Conservation (phyloP, 2,329 filamentous ascomycete species). For the Aspergillus alliaceus region DNA sequence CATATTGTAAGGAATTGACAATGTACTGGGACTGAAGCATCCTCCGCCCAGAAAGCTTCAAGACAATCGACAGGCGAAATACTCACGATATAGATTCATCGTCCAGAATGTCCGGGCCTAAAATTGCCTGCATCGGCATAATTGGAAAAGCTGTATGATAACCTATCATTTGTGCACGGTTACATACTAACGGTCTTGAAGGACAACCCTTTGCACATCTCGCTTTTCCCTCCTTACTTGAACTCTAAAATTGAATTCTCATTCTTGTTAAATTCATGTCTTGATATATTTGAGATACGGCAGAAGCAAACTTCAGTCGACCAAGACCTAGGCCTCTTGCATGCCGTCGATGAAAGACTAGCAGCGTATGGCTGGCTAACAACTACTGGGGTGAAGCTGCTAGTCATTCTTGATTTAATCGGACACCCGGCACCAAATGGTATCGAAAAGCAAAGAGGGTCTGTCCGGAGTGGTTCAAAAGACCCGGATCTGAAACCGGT, state of each 20-base stretch:
- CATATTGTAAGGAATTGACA: too few species aligned
- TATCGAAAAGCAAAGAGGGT: constrained; percentile 30
- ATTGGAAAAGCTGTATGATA: constrained; percentile 82
- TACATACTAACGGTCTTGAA: constrained; percentile 39
- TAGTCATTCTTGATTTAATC: constrained; percentile 88
- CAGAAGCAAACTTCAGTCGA: constrained; percentile 70
- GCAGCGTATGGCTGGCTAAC: constrained; percentile 96
- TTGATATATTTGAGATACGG: constrained; percentile 91
- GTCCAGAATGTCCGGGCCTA: constrained; percentile 56
- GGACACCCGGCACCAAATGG: constrained; percentile 56
- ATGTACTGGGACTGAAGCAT: too few species aligned
- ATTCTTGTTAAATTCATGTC: constrained; percentile 83
- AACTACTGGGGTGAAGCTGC: constrained; percentile 89
- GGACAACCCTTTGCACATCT: constrained; percentile 96
- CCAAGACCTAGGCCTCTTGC: constrained; percentile 86
- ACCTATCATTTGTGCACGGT: not conserved
- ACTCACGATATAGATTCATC: too few species aligned
- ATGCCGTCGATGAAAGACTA: constrained; percentile 89
- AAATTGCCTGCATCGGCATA: constrained; percentile 88
- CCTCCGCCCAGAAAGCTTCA: too few species aligned
- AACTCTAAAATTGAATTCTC: constrained; percentile 74
- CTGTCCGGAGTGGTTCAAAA: constrained; percentile 64
- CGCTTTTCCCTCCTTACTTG: constrained; percentile 78
- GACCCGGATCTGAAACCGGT: constrained; percentile 87
- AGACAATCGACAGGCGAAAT: too few species aligned